phyloP scores from a whole-genome alignment of 2,329 filamentous ascomycete species.

The Emergomyces pasteurianus region DNA sequence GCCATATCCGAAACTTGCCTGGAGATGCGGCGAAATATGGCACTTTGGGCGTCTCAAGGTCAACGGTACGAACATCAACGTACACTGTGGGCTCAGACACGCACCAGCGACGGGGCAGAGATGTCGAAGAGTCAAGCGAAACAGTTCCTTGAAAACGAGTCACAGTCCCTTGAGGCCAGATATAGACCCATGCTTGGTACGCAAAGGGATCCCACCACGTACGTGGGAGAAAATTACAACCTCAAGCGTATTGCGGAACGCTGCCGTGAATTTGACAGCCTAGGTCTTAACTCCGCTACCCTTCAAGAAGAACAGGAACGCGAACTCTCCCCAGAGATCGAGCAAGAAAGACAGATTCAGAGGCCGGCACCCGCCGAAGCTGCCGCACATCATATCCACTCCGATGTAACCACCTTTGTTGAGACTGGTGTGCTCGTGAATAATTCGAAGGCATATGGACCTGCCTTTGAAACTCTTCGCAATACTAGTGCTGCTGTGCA shows the following conservation, averaged over 20 bases:
- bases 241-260: background rate
- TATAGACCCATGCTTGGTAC: slow-evolving; percentile 11
- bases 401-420: slow-evolving; percentile 22
- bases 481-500: slow-evolving; percentile 17
- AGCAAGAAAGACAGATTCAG: slow-evolving; percentile 47
- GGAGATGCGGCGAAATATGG: slow-evolving; percentile 39
- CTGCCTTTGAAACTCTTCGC: slow-evolving; percentile 36
- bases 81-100: slow-evolving; percentile 4
- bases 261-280: slow-evolving; percentile 23
- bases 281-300: slow-evolving; percentile 19
- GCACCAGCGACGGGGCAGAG: slow-evolving; percentile 16
- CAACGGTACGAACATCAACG: background rate
- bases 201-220: slow-evolving; percentile 10
- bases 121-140: slow-evolving; percentile 31
- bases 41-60: slow-evolving; percentile 50
- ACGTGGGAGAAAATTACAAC: background rate
- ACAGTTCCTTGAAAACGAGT: background rate
- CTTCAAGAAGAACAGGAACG: slow-evolving; percentile 59
- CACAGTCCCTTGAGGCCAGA: slow-evolving; percentile 1
- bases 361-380: slow-evolving; percentile 33
- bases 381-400: slow-evolving; percentile 30
- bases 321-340: slow-evolving; percentile 46
- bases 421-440: background rate
- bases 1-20: slow-evolving; percentile 43
- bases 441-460: slow-evolving; percentile 22